phyloP scores from a whole-genome alignment of 805 yeast species.

The Ogataea allantospora region DNA sequence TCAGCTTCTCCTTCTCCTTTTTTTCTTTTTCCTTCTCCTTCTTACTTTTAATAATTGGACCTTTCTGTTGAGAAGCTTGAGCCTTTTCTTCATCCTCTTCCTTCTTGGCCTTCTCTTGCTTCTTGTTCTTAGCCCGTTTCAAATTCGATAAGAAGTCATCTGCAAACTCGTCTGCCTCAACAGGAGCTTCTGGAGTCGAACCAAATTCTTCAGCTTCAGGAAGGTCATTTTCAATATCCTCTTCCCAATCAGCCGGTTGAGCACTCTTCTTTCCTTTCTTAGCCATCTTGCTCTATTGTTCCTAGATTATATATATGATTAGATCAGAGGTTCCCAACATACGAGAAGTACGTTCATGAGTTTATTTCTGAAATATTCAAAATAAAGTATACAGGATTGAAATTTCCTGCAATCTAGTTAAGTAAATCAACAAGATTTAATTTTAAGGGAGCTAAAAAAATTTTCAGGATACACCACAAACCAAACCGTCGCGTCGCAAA shows the following conservation, averaged over 20 bases:
- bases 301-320: slow-evolving; percentile 11
- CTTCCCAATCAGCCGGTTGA: slow-evolving; percentile 80
- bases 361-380: slow-evolving; percentile 4
- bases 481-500: slow-evolving; percentile 18
- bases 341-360: slow-evolving; percentile 17
- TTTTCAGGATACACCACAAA: slow-evolving; percentile 20
- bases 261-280: slow-evolving; percentile 62
- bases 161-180: slow-evolving; percentile 45
- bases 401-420: slow-evolving; percentile 4
- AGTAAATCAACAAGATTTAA: slow-evolving; percentile 1
- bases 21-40: slow-evolving; percentile 93
- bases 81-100: slow-evolving; percentile 52
- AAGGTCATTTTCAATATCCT: slow-evolving; percentile 54
- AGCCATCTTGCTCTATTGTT: slow-evolving; percentile 38
- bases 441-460: slow-evolving; percentile 11
- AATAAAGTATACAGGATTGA: slow-evolving; percentile 2
- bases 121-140: slow-evolving; percentile 75
- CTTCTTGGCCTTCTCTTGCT: slow-evolving; percentile 63
- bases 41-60: slow-evolving; percentile 80
- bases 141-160: slow-evolving; percentile 82
- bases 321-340: slow-evolving; percentile 16
- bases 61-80: slow-evolving; percentile 32
- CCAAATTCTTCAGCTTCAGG: slow-evolving; percentile 56
- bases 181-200: slow-evolving; percentile 33
- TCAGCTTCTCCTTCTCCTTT: slow-evolving; percentile 87